phyloP scores from a whole-genome alignment of 169 alveolate genomes.

The Perkinsus marinus region DNA sequence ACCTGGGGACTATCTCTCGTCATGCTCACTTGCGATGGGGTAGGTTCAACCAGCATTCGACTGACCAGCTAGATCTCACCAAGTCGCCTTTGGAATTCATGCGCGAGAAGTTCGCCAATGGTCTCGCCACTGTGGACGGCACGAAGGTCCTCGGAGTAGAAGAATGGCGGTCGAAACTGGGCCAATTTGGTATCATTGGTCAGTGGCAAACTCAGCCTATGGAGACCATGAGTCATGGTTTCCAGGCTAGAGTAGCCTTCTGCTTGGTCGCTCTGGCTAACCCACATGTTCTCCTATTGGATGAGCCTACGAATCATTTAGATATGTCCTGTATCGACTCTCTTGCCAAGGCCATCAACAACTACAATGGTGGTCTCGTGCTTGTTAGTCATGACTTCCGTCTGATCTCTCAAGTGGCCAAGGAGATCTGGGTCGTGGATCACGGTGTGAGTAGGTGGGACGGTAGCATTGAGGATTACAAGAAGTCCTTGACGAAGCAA shows the following conservation, averaged over 20 bases:
- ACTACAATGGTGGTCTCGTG: constrained; percentile 83
- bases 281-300: constrained; percentile 78
- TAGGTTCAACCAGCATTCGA: constrained; percentile 84
- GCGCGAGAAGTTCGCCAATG: constrained; percentile 42
- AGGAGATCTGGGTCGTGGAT: constrained; percentile 76
- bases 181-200: not conserved
- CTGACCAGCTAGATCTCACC: constrained; percentile 76
- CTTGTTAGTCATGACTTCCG: constrained; percentile 89
- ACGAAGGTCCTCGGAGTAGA: constrained; percentile 73
- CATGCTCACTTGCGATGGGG: constrained; percentile 80
- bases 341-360: constrained; percentile 76
- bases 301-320: constrained; percentile 88
- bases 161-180: constrained; percentile 75
- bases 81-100: constrained; percentile 80
- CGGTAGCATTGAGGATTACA: constrained; percentile 70
- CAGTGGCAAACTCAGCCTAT: constrained; percentile 11
- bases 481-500: constrained; percentile 27
- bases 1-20: constrained; percentile 69
- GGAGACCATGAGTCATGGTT: constrained; percentile 61
- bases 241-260: constrained; percentile 36
- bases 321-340: constrained; percentile 82
- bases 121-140: constrained; percentile 60
- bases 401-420: constrained; percentile 80
- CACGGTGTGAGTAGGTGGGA: constrained; percentile 60
- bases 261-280: constrained; percentile 49